phyloP scores from a whole-genome alignment of 768 basidiomycete genomes.

The Russula sp. region DNA sequence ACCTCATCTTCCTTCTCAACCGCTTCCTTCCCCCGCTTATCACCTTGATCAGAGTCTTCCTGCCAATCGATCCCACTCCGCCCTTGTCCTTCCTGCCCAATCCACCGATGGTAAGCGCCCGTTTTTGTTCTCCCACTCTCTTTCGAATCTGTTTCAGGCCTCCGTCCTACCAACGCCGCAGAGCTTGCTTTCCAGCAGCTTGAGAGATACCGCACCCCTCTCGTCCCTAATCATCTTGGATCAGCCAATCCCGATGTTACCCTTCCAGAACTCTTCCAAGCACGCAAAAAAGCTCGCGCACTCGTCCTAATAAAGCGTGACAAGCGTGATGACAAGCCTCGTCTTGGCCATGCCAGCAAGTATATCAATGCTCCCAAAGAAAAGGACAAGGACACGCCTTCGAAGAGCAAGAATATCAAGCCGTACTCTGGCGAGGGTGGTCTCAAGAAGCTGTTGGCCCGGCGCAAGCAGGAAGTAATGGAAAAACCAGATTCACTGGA shows the following conservation, averaged over 20 bases:
- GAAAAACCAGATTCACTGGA: conserved; percentile 35
- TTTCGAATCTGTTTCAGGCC: conserved; percentile 21
- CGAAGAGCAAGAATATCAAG: conserved; percentile 41
- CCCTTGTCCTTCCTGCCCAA: conserved; percentile 6
- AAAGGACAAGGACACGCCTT: conserved; percentile 29
- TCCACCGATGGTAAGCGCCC: conserved; percentile 17
- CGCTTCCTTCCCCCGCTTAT: neutral
- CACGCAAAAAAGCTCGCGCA: conserved; percentile 36
- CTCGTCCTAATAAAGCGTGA: conserved; percentile 59
- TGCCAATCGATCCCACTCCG: conserved; percentile 17
- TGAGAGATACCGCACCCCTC: conserved; percentile 74
- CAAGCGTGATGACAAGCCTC: conserved; percentile 39
- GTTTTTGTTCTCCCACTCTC: conserved; percentile 11
- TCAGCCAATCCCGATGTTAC: conserved; percentile 5
- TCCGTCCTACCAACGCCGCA: conserved; percentile 44
- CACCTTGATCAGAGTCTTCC: conserved; percentile 6
- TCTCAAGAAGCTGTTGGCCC: conserved; percentile 69
- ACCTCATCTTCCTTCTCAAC: neutral
- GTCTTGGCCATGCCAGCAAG: conserved; percentile 36
- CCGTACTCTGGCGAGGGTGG: conserved; percentile 77
- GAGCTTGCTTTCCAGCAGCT: conserved; percentile 66
- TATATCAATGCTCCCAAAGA: conserved; percentile 28
- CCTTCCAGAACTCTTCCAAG: conserved; percentile 59
- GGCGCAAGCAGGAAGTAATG: conserved; percentile 52
- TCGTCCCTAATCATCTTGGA: conserved; percentile 58